Evolutionary conservation across 2,329 filamentous ascomycete species (phyloP).

Genomic region (Epicoccum nigrum): DNA sequence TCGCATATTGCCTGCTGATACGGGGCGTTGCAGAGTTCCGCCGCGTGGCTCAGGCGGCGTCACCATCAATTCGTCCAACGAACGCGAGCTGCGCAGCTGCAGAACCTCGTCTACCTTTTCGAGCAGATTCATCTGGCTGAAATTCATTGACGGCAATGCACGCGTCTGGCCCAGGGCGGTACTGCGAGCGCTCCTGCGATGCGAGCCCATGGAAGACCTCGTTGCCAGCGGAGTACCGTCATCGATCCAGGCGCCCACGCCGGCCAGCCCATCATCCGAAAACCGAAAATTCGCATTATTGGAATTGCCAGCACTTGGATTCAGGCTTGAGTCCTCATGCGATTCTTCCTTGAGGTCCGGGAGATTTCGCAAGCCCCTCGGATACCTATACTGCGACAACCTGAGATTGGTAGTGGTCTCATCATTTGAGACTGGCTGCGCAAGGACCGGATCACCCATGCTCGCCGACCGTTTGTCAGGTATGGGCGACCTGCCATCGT

Average conservation of each 20-base stretch:
- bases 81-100: conserved; percentile 47
- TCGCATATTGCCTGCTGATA: conserved; percentile 45
- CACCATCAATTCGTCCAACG: conserved; percentile 40
- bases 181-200: conserved; percentile 27
- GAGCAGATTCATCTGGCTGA: conserved; percentile 55
- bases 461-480: conserved; percentile 7
- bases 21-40: conserved; percentile 45
- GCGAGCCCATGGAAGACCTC: conserved; percentile 30
- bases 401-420: conserved; percentile 44
- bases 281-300: conserved; percentile 38
- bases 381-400: conserved; percentile 41
- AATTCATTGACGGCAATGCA: conserved; percentile 55
- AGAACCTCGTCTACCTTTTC: conserved; percentile 54
- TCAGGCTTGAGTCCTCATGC: conserved; percentile 53
- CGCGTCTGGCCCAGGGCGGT: conserved; percentile 36
- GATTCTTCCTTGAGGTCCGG: conserved; percentile 57
- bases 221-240: conserved; percentile 26
- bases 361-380: conserved; percentile 41
- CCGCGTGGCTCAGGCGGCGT: conserved; percentile 39
- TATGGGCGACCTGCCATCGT: conserved; percentile 21
- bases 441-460: conserved; percentile 17
- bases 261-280: conserved; percentile 24
- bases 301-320: conserved; percentile 44
- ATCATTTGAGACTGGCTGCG: conserved; percentile 26
- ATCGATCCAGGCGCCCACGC: conserved; percentile 30